A percentile compares a stretch with the other conserved stretches of the same genome.
Conservation (phyloP, 768 basidiomycete genomes). For the Russula olivacea region DNA sequence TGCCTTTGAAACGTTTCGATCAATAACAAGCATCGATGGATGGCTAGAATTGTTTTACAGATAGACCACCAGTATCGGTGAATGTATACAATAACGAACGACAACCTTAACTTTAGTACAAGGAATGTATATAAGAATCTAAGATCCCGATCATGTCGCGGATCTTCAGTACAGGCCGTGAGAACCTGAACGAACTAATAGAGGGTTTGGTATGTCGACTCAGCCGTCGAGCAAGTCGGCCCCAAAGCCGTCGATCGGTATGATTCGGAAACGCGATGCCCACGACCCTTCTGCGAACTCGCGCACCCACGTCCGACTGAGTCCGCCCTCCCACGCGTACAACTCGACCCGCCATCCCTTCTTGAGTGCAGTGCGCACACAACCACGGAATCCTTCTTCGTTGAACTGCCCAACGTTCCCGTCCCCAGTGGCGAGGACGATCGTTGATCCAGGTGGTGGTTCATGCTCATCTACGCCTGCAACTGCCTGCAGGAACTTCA, state of each 20-base stretch:
- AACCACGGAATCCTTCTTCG: slow-evolving; percentile 87
- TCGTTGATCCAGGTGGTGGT: slow-evolving; percentile 60
- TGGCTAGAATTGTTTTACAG: slow-evolving; percentile 3
- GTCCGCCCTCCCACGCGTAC: slow-evolving; percentile 83
- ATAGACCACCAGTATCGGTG: not conserved
- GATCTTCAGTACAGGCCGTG: not conserved
- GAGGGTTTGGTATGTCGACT: slow-evolving; percentile 9
- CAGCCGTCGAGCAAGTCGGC: slow-evolving; percentile 35
- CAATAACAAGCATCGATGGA: not conserved
- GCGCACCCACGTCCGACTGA: slow-evolving; percentile 72
- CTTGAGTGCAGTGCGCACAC: slow-evolving; percentile 77
- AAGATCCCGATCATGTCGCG: not conserved
- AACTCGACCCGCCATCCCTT: slow-evolving; percentile 94
- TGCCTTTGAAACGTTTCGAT: slow-evolving; percentile 1
- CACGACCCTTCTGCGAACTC: slow-evolving; percentile 50
- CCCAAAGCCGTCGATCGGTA: slow-evolving; percentile 36
- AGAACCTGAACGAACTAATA: not conserved
- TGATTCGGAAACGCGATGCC: slow-evolving; percentile 31
- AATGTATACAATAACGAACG: slow-evolving; percentile 5
- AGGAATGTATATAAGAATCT: not conserved
- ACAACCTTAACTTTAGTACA: not conserved
- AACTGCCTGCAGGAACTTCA: slow-evolving; percentile 86
- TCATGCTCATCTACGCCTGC: slow-evolving; percentile 62
- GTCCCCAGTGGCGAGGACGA: slow-evolving; percentile 92
- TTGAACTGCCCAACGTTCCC: slow-evolving; percentile 90